Conservation (phyloP, 345 rosid genomes). For the Angophora floribunda region DNA sequence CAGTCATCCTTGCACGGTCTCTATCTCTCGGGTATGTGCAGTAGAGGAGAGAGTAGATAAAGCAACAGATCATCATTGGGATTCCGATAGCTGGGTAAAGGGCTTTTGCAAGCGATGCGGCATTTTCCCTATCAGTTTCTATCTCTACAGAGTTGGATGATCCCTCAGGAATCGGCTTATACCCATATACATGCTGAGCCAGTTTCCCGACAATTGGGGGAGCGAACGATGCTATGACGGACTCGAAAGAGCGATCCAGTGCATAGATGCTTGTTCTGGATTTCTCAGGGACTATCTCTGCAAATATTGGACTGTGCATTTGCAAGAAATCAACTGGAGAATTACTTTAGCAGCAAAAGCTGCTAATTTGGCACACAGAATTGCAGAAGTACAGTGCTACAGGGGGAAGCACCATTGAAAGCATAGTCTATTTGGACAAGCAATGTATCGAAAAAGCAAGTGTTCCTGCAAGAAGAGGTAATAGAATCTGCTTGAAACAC, state of each 20-base stretch:
- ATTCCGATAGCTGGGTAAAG: slow-evolving; percentile 67
- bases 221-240: slow-evolving; percentile 71
- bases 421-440: neutral
- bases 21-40: slow-evolving; percentile 70
- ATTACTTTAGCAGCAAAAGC: neutral
- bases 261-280: slow-evolving; percentile 80
- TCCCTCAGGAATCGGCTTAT: slow-evolving; percentile 43
- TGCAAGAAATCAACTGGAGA: neutral
- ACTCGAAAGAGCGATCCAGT: slow-evolving; percentile 65
- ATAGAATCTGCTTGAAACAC: neutral
- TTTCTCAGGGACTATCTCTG: slow-evolving; percentile 88
- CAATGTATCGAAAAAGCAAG: neutral
- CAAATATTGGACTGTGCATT: slow-evolving; percentile 68
- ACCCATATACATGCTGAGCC: slow-evolving; percentile 70
- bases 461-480: neutral
- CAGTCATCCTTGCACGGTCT: slow-evolving; percentile 68
- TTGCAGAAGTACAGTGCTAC: neutral
- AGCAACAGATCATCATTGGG: slow-evolving; percentile 68
- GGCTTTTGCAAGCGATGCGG: slow-evolving; percentile 71
- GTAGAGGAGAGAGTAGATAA: slow-evolving; percentile 71
- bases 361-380: neutral
- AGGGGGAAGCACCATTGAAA: neutral
- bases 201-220: slow-evolving; percentile 74
- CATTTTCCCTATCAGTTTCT: slow-evolving; percentile 68
- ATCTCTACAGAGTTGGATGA: slow-evolving; percentile 30